A percentile compares a stretch with the other conserved stretches of the same genome.
These are phyloP conservation scores for Phytophthora lateralis DNA, from an alignment of 352 stramenopile genomes.

Conservation along the genomic window DNA sequence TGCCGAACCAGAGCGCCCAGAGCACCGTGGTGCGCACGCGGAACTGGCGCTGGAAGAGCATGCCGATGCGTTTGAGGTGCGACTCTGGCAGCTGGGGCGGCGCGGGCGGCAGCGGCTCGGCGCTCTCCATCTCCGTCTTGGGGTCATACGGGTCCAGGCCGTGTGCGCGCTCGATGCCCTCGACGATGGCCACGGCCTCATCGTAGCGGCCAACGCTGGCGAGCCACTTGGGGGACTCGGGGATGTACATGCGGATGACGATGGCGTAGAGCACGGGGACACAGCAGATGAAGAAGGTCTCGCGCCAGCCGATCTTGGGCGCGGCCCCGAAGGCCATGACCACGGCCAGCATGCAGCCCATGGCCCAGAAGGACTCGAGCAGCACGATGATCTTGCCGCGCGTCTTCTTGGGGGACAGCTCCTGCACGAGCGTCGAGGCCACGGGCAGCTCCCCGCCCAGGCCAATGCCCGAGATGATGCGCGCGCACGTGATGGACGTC, in stretches of 20 bases:
- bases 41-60: constrained; percentile 64
- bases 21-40: constrained; percentile 57
- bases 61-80: constrained; percentile 52
- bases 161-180: constrained; percentile 57
- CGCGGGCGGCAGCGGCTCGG: constrained; percentile 9
- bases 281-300: constrained; percentile 62
- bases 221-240: constrained; percentile 77
- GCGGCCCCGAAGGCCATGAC: constrained; percentile 54
- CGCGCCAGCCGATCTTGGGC: constrained; percentile 59
- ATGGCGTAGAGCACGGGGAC: constrained; percentile 57
- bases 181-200: constrained; percentile 62
- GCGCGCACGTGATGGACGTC: constrained; percentile 55
- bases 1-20: constrained; percentile 72
- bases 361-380: constrained; percentile 68
- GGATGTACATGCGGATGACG: constrained; percentile 57
- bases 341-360: constrained; percentile 66
- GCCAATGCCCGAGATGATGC: constrained; percentile 69
- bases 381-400: constrained; percentile 70
- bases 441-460: constrained; percentile 67
- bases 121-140: constrained; percentile 40
- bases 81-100: constrained; percentile 43
- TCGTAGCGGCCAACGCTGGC: constrained; percentile 67
- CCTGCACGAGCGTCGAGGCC: constrained; percentile 64
- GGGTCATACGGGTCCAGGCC: constrained; percentile 48
- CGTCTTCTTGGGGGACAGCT: constrained; percentile 59